These are phyloP conservation scores for Hypoxylon sp. DNA, from an alignment of 2,329 filamentous ascomycete genomes.

Conservation along the genomic window DNA sequence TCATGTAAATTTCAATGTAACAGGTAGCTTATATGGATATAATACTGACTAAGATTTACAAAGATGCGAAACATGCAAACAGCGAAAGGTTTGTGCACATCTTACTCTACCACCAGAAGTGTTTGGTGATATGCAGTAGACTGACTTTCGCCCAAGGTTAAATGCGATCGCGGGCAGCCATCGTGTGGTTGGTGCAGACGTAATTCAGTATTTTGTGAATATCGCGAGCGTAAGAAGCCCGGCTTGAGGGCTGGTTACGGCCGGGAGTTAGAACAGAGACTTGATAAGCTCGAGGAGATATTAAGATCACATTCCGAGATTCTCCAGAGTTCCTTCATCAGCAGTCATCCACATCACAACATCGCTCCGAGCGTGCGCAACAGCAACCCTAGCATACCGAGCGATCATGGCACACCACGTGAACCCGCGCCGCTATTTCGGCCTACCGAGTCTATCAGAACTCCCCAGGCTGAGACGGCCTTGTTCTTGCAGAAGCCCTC, in stretches of 20 bases:
- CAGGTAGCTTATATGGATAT: conserved; percentile 22
- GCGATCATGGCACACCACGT: conserved; percentile 68
- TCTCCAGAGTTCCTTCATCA: conserved; percentile 67
- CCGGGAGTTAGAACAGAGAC: conserved; percentile 77
- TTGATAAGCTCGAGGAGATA: conserved; percentile 76
- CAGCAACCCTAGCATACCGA: conserved; percentile 64
- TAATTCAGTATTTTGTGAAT: conserved; percentile 72
- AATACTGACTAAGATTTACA: conserved; percentile 54
- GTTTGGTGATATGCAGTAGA: conserved; percentile 17
- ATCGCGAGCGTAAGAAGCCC: conserved; percentile 76
- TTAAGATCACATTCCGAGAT: conserved; percentile 74
- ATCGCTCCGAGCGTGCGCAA: conserved; percentile 59
- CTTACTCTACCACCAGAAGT: background rate
- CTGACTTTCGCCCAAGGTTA: conserved; percentile 61
- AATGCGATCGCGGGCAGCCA: conserved; percentile 81
- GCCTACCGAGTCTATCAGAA: conserved; percentile 61
- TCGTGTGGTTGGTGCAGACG: conserved; percentile 76
- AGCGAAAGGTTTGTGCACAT: conserved; percentile 72
- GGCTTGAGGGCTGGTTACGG: conserved; percentile 76
- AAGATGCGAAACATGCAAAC: conserved; percentile 82
- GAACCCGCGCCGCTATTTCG: conserved; percentile 62
- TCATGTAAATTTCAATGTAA: background rate
- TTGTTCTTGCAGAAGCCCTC: conserved; percentile 72
- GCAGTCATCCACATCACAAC: conserved; percentile 51
- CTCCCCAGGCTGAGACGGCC: conserved; percentile 68